phyloP scores from a whole-genome alignment of 352 stramenopile species.

The Aphanomyces euteiches region DNA sequence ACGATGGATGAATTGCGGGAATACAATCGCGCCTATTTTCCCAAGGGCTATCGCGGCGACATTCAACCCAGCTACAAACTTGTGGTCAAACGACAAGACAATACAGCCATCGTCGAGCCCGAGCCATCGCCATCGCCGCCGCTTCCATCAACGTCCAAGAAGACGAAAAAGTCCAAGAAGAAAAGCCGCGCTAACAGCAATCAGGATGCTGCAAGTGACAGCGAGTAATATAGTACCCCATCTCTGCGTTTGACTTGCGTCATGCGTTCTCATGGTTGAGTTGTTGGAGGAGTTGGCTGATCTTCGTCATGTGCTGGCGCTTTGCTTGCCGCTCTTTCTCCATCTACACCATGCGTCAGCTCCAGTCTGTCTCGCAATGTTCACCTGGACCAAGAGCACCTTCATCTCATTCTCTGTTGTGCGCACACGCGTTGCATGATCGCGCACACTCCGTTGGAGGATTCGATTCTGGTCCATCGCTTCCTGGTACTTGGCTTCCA shows the following conservation, averaged over 20 bases:
- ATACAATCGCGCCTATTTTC: constrained; percentile 83
- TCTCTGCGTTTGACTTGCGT: neutral
- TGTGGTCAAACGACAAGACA: constrained; percentile 61
- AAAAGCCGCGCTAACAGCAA: neutral
- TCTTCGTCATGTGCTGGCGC: constrained; percentile 22
- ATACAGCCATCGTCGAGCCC: constrained; percentile 6
- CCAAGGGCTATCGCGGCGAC: constrained; percentile 77
- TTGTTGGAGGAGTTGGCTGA: constrained; percentile 19
- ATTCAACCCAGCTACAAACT: constrained; percentile 75
- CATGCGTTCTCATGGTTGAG: neutral
- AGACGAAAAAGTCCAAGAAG: constrained; percentile 23
- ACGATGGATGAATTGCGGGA: constrained; percentile 82
- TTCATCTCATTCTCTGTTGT: constrained; percentile 30
- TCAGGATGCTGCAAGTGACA: neutral
- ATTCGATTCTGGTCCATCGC: neutral
- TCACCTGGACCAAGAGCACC: constrained; percentile 21
- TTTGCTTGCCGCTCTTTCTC: constrained; percentile 21
- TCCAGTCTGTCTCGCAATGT: neutral
- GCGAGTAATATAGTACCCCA: constrained; percentile 1
- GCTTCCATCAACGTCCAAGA: constrained; percentile 18
- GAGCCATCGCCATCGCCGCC: constrained; percentile 30
- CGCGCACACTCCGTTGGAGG: constrained; percentile 10
- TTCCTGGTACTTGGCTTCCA: neutral
- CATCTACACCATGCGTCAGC: constrained; percentile 12
- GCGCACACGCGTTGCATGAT: constrained; percentile 11